Evolutionary conservation across 805 yeast species (phyloP).

Genomic region (Schizosaccharomyces lindneri): DNA sequence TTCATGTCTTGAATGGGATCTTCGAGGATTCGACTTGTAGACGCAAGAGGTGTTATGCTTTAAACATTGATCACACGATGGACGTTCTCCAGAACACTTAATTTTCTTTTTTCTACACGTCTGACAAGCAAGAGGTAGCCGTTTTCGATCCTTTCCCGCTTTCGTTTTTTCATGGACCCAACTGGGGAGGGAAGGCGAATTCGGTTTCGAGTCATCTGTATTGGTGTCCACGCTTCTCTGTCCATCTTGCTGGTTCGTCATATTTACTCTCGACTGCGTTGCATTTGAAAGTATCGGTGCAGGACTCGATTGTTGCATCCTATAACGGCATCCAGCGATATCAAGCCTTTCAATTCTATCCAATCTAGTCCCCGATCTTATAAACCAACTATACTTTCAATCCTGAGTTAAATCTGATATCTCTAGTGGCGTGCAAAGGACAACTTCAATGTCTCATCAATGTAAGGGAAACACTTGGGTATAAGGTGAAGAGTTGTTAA

Average conservation of each 20-base stretch:
- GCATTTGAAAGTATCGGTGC: background rate
- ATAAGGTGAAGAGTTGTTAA: background rate
- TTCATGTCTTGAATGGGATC: background rate
- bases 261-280: background rate
- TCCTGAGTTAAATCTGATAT: background rate
- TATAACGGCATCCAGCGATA: background rate
- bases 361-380: too few species aligned
- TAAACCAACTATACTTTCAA: too few species aligned
- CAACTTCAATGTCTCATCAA: background rate
- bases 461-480: background rate
- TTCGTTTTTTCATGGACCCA: constrained; percentile 2
- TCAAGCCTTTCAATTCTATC: too few species aligned
- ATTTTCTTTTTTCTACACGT: constrained; percentile 1
- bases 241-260: background rate
- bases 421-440: background rate
- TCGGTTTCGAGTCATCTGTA: background rate
- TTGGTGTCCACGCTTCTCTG: background rate
- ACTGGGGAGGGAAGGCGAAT: background rate
- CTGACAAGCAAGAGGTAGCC: constrained; percentile 3
- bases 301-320: background rate
- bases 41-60: background rate
- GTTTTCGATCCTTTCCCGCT: constrained; percentile 2
- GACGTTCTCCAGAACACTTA: constrained; percentile 1
- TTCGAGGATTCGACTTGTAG: background rate
- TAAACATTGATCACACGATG: constrained; percentile 1